Evolutionary conservation across 345 rosid genomes (phyloP).

Genomic region (Camelina neglecta): DNA sequence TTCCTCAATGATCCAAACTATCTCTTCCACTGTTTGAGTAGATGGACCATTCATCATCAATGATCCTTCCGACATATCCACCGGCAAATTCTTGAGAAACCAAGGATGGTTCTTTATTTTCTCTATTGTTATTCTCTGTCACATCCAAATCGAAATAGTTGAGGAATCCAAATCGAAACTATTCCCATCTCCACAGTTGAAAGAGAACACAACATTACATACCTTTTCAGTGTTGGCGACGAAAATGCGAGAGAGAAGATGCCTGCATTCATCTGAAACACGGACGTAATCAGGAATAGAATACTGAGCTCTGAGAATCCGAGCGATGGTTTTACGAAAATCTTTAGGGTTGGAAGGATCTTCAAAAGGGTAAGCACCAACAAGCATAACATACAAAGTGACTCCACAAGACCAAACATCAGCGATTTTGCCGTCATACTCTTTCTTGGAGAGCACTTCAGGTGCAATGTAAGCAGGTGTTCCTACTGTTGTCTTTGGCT

Average conservation of each 20-base stretch:
- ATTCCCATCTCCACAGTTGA: too few species aligned
- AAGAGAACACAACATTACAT: neutral
- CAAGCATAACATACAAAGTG: slow-evolving; percentile 64
- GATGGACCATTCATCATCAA: slow-evolving; percentile 59
- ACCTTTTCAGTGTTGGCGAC: slow-evolving; percentile 67
- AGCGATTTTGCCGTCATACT: slow-evolving; percentile 70
- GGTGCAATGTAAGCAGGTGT: slow-evolving; percentile 81
- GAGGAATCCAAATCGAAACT: too few species aligned
- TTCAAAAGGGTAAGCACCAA: slow-evolving; percentile 70
- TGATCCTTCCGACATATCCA: slow-evolving; percentile 63
- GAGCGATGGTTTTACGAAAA: slow-evolving; percentile 54
- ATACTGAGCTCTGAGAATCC: slow-evolving; percentile 59
- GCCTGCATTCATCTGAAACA: slow-evolving; percentile 61
- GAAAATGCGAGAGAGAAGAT: slow-evolving; percentile 66
- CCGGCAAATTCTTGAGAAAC: slow-evolving; percentile 74
- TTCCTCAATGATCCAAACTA: slow-evolving; percentile 54
- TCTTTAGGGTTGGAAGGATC: slow-evolving; percentile 63
- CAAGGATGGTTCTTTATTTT: slow-evolving; percentile 62
- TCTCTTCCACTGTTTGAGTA: slow-evolving; percentile 68
- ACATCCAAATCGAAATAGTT: neutral
- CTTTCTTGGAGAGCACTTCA: slow-evolving; percentile 60
- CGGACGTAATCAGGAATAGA: slow-evolving; percentile 65
- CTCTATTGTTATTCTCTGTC: slow-evolving; percentile 43
- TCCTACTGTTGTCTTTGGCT: slow-evolving; percentile 78
- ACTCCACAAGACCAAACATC: slow-evolving; percentile 78